These are phyloP conservation scores for Candida glucosophila DNA, from an alignment of 1,139 yeast species.

Conservation along the genomic window DNA sequence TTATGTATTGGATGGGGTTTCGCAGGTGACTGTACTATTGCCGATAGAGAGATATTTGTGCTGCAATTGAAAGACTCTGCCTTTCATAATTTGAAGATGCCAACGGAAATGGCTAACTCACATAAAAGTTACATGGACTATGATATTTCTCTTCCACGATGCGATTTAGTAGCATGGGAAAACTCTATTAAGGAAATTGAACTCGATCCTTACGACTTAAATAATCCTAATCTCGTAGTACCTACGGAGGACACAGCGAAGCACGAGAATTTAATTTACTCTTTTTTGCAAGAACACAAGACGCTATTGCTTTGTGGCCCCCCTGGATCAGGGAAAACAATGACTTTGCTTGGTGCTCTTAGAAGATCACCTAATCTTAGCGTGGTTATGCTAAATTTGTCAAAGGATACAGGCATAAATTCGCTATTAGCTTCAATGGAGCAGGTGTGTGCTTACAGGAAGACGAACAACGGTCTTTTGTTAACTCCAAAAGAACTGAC, in stretches of 20 bases:
- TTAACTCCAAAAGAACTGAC: conserved; percentile 58
- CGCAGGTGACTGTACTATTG: conserved; percentile 47
- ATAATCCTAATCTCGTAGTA: conserved; percentile 56
- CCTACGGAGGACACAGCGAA: conserved; percentile 75
- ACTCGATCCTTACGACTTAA: conserved; percentile 57
- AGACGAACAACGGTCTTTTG: conserved; percentile 40
- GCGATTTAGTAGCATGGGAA: conserved; percentile 43
- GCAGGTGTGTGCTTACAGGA: conserved; percentile 60
- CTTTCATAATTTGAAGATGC: no score
- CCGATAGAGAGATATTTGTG: conserved; percentile 34
- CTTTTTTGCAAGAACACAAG: conserved; percentile 47
- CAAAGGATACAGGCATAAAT: conserved; percentile 68
- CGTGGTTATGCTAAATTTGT: conserved; percentile 67
- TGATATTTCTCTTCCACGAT: conserved; percentile 36
- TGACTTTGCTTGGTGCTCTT: conserved; percentile 72
- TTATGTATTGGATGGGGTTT: conserved; percentile 60
- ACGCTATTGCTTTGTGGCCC: conserved; percentile 86
- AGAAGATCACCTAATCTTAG: conserved; percentile 51
- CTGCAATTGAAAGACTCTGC: conserved; percentile 16
- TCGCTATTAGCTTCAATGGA: conserved; percentile 59
- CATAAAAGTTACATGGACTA: conserved; percentile 6
- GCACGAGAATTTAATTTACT: conserved; percentile 54
- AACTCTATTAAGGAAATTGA: conserved; percentile 35
- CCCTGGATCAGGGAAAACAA: conserved; percentile 96
- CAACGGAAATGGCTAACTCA: no score